Evolutionary conservation across 2,329 filamentous ascomycete species (phyloP).

Genomic region (Fusarium veterinarium): DNA sequence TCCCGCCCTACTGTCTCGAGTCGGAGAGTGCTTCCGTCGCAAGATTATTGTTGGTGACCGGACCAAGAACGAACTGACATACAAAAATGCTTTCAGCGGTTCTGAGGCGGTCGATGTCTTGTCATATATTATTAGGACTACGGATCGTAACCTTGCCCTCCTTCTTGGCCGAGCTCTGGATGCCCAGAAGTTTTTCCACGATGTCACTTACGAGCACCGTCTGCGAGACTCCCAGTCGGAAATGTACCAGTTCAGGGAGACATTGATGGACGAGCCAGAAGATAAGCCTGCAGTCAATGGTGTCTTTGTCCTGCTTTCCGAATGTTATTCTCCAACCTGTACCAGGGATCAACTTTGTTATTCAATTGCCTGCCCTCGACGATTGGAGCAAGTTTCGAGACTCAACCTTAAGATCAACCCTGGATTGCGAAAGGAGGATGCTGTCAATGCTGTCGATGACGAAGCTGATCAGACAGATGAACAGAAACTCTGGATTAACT

Average conservation of each 20-base stretch:
- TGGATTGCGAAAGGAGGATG: conserved; percentile 76
- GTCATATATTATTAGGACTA: conserved; percentile 96
- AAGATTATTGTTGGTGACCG: conserved; percentile 87
- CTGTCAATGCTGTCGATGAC: conserved; percentile 75
- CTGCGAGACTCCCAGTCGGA: conserved; percentile 93
- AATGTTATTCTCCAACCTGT: conserved; percentile 98
- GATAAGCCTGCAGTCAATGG: conserved; percentile 83
- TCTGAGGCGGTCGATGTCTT: conserved; percentile 96
- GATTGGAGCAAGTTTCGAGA: conserved; percentile 93
- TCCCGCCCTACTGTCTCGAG: conserved; percentile 90
- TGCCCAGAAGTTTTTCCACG: conserved; percentile 98
- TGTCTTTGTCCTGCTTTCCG: conserved; percentile 94
- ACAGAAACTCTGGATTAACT: conserved; percentile 99
- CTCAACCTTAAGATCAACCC: conserved; percentile 94
- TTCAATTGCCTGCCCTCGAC: conserved; percentile 94
- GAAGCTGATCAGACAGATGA: conserved; percentile 87
- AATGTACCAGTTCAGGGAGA: conserved; percentile 97
- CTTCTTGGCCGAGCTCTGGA: conserved; percentile 91
- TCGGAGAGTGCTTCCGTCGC: conserved; percentile 91
- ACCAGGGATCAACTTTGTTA: conserved; percentile 96
- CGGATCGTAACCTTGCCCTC: conserved; percentile 91
- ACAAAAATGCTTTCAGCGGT: conserved; percentile 97
- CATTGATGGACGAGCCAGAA: conserved; percentile 84
- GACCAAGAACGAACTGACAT: conserved; percentile 95
- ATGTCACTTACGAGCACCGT: conserved; percentile 97